Base-by-base conservation (phyloP, 2,329 filamentous ascomycete species). In the Hirsutella thompsonii region DNA sequence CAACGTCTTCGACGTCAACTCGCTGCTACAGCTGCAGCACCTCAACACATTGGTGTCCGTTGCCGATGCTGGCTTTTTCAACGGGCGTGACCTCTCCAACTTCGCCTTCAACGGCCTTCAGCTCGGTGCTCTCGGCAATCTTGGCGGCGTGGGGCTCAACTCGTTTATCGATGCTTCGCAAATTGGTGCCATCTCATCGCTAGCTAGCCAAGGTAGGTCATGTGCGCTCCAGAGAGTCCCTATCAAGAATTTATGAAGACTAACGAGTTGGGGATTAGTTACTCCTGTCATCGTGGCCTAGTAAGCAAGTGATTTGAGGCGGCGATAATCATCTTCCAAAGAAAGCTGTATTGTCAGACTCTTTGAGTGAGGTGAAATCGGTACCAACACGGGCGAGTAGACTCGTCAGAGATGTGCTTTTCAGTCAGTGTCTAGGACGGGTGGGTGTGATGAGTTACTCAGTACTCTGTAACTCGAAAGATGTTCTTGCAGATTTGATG, bases 21-120 rank as follows among this genome's bases (percentile, higher is more conserved):
- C 53, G 32, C 50, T 62, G 39, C 56, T 67, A 45, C 57, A 61
- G 50, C 52, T 67, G 21, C 62, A 66, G 58, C 57, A 61, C 46
- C 57, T 67, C 20, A 60, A 62, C 35, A 62, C 56, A 36, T 42
- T 66, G 29, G 54, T 66, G 40, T 52, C 57, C n/a, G 49, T 57
- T 38, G 52, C 51, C 13, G 36, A 42, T 20, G 54, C 52, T 1
- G 58, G 59, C 13, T 46, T 57, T 38, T 52, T 61, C 44, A 53
- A 53, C 42, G 38, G 42, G 33, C 47, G 58, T 20, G 54, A 60
- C 46, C 45, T 60, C 21, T 46, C 49, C 59, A 34, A 18, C 14
- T 14, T 18, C 5, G 13, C 32, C 14, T 53, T 59, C 30, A 45
- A 51, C 34, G 46, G 43, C 13, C 43, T 34, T 34, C 14, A 34